Percentiles rank a stretch among this genome's conserved stretches.
Conservation (phyloP, 352 stramenopile genomes). For the Globisporangium takayamanum region DNA sequence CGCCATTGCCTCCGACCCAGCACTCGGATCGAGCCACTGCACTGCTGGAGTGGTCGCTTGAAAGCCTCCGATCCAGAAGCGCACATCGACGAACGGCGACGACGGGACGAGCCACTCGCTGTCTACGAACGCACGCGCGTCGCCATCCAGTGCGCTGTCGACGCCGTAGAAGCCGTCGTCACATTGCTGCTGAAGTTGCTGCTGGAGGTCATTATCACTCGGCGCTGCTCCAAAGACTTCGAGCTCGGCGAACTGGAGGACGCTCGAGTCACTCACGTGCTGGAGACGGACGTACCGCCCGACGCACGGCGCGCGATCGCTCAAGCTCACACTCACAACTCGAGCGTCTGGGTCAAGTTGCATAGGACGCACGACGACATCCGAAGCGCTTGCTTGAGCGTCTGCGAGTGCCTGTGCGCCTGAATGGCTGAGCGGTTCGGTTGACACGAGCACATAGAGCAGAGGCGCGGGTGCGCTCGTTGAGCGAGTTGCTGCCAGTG, state of each 20-base stretch:
- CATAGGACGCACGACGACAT: slow-evolving; percentile 5
- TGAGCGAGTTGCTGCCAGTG: slow-evolving; percentile 21
- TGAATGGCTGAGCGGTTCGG: slow-evolving; percentile 21
- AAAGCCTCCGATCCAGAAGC: slow-evolving; percentile 71
- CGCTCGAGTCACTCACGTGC: slow-evolving; percentile 27
- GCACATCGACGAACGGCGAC: slow-evolving; percentile 24
- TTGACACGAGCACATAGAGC: slow-evolving; percentile 57
- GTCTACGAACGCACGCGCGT: slow-evolving; percentile 47
- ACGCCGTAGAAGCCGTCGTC: slow-evolving; percentile 68
- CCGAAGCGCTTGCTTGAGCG: not conserved
- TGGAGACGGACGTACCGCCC: slow-evolving; percentile 62
- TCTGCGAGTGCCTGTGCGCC: not conserved
- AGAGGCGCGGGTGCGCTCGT: slow-evolving; percentile 26
- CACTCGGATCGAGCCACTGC: slow-evolving; percentile 28
- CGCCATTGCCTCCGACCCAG: slow-evolving; percentile 3
- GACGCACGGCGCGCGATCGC: slow-evolving; percentile 1
- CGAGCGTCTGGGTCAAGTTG: slow-evolving; percentile 14
- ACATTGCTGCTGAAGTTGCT: slow-evolving; percentile 4
- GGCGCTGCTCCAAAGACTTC: slow-evolving; percentile 30
- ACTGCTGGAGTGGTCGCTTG: slow-evolving; percentile 40
- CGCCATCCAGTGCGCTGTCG: slow-evolving; percentile 21
- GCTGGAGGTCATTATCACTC: not conserved
- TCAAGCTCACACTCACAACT: slow-evolving; percentile 16
- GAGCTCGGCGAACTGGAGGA: slow-evolving; percentile 63
- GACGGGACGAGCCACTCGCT: slow-evolving; percentile 55